Percentiles rank a stretch among this genome's conserved stretches.
phyloP scores from a whole-genome alignment of 441 rosid species.

The Melastoma candidum region DNA sequence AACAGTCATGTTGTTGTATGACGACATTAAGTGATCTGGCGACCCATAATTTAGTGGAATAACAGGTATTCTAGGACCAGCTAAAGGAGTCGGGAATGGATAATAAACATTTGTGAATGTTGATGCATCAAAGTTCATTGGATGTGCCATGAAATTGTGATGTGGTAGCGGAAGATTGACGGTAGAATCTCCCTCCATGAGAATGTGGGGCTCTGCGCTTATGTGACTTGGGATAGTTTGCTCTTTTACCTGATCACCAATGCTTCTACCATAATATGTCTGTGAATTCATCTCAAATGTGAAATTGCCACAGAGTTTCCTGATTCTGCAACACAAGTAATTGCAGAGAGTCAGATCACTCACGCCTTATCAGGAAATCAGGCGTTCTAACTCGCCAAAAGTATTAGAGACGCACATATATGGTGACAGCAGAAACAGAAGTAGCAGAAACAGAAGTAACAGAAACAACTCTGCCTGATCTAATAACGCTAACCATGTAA shows the following conservation, averaged over 20 bases:
- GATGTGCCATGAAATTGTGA: too few relatives aligned
- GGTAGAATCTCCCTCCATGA: constrained; percentile 34
- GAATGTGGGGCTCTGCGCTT: constrained; percentile 41
- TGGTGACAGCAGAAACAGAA: too few relatives aligned
- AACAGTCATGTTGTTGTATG: constrained; percentile 36
- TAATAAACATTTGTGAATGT: constrained; percentile 35
- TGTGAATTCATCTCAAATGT: constrained; percentile 44
- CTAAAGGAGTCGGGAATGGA: constrained; percentile 29
- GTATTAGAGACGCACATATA: too few relatives aligned
- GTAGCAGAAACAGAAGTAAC: too few relatives aligned
- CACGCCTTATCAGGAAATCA: too few relatives aligned
- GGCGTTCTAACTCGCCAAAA: too few relatives aligned
- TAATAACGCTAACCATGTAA: too few relatives aligned
- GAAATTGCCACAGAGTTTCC: constrained; percentile 21
- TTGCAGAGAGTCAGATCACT: background rate
- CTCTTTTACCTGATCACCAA: constrained; percentile 46
- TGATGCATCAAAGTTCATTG: constrained; percentile 27
- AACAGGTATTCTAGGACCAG: constrained; percentile 20
- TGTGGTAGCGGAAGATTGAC: constrained; percentile 12
- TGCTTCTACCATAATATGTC: constrained; percentile 31
- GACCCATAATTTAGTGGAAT: constrained; percentile 36
- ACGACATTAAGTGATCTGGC: constrained; percentile 30
- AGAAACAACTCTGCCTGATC: too few relatives aligned
- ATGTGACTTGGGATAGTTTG: constrained; percentile 31
- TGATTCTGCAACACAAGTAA: constrained; percentile 7